phyloP scores from a whole-genome alignment of 345 rosid species.

The Triadica sebifera region DNA sequence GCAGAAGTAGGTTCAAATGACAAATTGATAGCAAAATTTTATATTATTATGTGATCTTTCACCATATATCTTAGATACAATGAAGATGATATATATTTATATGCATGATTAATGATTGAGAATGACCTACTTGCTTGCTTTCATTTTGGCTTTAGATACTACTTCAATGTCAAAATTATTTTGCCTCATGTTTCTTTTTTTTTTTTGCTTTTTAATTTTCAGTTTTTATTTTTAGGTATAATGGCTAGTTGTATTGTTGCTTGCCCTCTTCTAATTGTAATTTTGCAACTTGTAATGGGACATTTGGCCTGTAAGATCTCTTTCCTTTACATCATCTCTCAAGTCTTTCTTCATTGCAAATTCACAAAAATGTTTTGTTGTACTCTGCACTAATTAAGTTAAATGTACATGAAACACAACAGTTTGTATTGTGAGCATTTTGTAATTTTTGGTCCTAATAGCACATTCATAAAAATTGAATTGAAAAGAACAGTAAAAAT shows the following conservation, averaged over 20 bases:
- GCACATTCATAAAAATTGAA: too few species aligned
- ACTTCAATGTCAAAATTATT: slow-evolving; percentile 11
- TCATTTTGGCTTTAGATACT: slow-evolving; percentile 11
- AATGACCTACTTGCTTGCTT: slow-evolving; percentile 11
- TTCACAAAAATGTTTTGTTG: too few species aligned
- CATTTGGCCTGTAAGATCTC: not conserved
- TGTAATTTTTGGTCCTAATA: too few species aligned
- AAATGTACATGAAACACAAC: too few species aligned
- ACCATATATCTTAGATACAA: slow-evolving; percentile 15
- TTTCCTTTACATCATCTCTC: too few species aligned
- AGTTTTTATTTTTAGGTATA: not conserved
- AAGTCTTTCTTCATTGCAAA: too few species aligned
- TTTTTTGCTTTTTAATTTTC: not conserved
- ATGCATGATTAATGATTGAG: not conserved
- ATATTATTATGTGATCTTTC: slow-evolving; percentile 19
- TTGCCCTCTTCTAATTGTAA: slow-evolving; percentile 1
- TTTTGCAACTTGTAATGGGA: not conserved
- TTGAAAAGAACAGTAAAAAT: too few species aligned
- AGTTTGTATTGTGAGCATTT: too few species aligned
- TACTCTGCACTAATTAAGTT: too few species aligned
- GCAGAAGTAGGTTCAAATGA: slow-evolving; percentile 14
- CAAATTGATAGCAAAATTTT: slow-evolving; percentile 12
- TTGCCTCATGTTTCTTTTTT: not conserved
- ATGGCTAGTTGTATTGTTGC: not conserved
- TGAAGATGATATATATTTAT: not conserved